Conservation (phyloP, 768 basidiomycete species). For the Suillus occidentalis region DNA sequence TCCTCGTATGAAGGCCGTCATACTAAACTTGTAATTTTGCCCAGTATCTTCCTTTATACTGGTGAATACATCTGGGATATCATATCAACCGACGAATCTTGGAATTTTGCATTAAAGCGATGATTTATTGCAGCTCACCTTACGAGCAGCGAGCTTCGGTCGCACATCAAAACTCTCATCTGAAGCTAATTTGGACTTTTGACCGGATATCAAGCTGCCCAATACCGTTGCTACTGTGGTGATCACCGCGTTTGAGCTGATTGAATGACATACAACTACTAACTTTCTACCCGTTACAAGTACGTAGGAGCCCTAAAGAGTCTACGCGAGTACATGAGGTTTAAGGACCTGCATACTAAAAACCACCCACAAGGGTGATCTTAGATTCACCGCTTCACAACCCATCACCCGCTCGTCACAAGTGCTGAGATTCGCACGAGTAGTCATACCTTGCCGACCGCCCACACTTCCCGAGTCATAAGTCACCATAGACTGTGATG, state of each 20-base stretch:
- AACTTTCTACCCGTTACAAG: not conserved
- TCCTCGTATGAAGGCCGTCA: not conserved
- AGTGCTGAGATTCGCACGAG: not conserved
- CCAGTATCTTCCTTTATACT: not conserved
- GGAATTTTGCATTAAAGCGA: not conserved
- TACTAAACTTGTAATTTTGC: not conserved
- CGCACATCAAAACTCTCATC: not conserved
- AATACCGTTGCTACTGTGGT: not conserved
- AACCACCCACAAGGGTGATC: not conserved
- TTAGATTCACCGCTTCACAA: not conserved
- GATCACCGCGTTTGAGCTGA: not conserved
- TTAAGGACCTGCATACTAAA: not conserved
- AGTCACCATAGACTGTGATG: not conserved
- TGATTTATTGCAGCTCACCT: not conserved
- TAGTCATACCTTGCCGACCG: not conserved
- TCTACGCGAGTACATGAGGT: not conserved
- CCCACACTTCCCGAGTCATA: not conserved
- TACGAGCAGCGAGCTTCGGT: not conserved
- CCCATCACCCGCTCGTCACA: not conserved
- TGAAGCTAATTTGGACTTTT: not conserved
- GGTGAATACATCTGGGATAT: not conserved
- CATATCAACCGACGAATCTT: not conserved
- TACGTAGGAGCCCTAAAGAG: not conserved
- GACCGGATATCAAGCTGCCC: not conserved
- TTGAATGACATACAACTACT: not conserved